Evolutionary conservation across 257 asterid genomes (phyloP).

Genomic region (Solanum piurae): DNA sequence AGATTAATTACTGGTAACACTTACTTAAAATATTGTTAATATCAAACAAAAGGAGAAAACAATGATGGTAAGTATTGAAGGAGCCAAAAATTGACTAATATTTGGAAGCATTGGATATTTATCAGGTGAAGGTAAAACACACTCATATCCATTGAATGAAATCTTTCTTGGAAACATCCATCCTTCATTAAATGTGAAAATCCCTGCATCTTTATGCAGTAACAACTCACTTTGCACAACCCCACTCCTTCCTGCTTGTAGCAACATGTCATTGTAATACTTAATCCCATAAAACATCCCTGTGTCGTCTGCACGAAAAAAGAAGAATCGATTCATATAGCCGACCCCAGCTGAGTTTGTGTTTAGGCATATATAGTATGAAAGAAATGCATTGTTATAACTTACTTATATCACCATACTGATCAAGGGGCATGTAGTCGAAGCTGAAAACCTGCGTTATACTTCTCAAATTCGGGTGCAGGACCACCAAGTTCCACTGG

Average conservation of each 20-base stretch:
- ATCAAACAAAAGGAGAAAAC: conserved; percentile 5
- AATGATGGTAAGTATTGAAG: neutral
- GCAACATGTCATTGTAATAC: conserved; percentile 62
- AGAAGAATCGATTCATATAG: neutral
- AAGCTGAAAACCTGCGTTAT: conserved; percentile 65
- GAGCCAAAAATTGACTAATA: conserved; percentile 5
- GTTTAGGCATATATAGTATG: neutral
- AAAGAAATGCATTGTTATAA: neutral
- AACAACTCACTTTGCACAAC: conserved; percentile 71
- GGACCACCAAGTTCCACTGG: conserved; percentile 61
- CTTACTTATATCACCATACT: conserved; percentile 54
- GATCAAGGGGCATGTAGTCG: conserved; percentile 63
- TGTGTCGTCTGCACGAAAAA: conserved; percentile 37
- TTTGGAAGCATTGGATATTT: conserved; percentile 55
- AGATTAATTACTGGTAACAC: neutral
- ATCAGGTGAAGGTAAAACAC: conserved; percentile 66
- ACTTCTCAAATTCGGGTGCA: conserved; percentile 64
- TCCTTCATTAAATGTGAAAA: conserved; percentile 51
- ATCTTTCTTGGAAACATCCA: conserved; percentile 78
- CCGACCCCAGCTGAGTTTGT: neutral
- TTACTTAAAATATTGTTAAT: neutral
- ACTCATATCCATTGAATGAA: conserved; percentile 57
- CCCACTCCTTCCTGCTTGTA: conserved; percentile 52
- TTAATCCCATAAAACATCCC: conserved; percentile 66
- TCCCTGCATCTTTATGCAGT: conserved; percentile 33